Evolutionary conservation across 1,139 yeast genomes (phyloP).

Genomic region (Nadsonia commutata): DNA sequence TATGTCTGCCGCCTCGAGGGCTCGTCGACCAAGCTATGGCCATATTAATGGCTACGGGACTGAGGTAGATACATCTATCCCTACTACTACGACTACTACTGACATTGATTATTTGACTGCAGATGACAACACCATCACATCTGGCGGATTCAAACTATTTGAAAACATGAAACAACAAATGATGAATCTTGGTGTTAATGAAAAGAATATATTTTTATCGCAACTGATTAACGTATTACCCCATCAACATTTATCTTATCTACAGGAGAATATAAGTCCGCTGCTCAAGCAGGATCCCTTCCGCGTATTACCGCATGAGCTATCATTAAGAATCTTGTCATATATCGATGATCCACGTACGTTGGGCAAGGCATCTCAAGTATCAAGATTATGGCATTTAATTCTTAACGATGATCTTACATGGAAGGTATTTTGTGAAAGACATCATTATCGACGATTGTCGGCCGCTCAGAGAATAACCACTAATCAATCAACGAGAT

Average conservation of each 20-base stretch:
- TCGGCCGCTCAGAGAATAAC: conserved; percentile 22
- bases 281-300: conserved; percentile 79
- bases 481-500: conserved; percentile 8
- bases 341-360: conserved; percentile 47
- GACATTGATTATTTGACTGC: too few relatives aligned
- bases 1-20: not conserved
- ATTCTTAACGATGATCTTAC: conserved; percentile 28
- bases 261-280: conserved; percentile 61
- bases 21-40: not conserved
- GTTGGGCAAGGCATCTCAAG: conserved; percentile 30
- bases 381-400: conserved; percentile 28
- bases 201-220: conserved; percentile 14
- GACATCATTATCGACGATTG: conserved; percentile 25
- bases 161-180: not conserved
- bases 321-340: conserved; percentile 69
- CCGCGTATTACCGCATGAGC: conserved; percentile 66
- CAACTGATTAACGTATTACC: conserved; percentile 28
- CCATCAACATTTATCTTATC: conserved; percentile 45
- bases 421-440: conserved; percentile 28
- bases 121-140: too few relatives aligned
- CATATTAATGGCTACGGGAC: not conserved
- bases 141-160: not conserved
- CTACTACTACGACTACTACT: conserved; percentile 3
- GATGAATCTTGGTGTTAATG: conserved; percentile 9
- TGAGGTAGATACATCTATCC: conserved; percentile 1